Base-by-base conservation (phyloP, 345 rosid genomes). In the Pelargonium nanum region DNA sequence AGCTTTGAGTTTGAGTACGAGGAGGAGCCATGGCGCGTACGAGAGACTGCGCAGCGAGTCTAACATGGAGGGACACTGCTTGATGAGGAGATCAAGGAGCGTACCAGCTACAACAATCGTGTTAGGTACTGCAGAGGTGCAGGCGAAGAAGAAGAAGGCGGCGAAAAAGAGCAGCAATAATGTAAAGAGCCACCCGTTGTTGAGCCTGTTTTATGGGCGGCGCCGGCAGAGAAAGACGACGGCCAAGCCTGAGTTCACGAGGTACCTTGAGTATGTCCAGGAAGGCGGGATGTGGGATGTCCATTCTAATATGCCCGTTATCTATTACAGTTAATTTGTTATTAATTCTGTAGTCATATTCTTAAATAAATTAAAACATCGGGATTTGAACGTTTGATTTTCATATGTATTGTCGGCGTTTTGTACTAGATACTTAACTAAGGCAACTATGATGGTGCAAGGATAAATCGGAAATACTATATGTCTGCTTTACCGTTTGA, bases 261-360 rank as follows among this genome's bases (percentile, higher is more conserved):
- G 95, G 77, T 90, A 90, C 63, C 40, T 90, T 53, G 79, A 83
- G 70, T 90, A 87, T 45, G 75, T 87, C 9, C 87, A 77, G 70
- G 92, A 90, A 44, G 91, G 85, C 0, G 95, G 95, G n/a, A 60
- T 65, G 24, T 89, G 96, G 91, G 88, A 84, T 73, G 22, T 6
- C 1, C 66, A 60, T 19, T 76, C 83, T 10, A 79, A 74, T 61
- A 61, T 53, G 65, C 87, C 93, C n/a, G 82, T 83, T 2, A 69
- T 86, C 0, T 60, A 82, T 53, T 78, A 68, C 59, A 74, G 70
- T 57, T 83, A 60, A 76, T 48, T n/a, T n/a, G n/a, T n/a, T n/a
- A n/a, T n/a, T n/a, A n/a, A n/a, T n/a, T n/a, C n/a, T n/a, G n/a
- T n/a, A n/a, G n/a, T n/a, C n/a, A n/a, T n/a, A n/a, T n/a, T n/a